Conservation (phyloP, 2,329 filamentous ascomycete species). For the Epichloe bromicola region DNA sequence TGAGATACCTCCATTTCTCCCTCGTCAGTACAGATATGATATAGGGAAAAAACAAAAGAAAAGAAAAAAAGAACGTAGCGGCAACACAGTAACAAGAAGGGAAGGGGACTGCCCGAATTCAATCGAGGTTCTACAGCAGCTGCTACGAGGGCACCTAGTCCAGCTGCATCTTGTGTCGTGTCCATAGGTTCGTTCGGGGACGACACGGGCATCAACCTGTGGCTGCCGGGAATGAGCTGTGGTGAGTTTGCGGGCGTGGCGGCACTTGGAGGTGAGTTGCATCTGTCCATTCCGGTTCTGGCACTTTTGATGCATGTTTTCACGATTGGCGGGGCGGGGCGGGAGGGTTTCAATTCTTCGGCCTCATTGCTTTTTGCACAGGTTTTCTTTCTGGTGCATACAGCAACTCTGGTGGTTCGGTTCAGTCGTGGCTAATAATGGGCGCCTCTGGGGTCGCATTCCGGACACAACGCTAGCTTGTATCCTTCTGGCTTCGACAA, state of each 20-base stretch:
- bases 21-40: background rate
- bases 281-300: no score
- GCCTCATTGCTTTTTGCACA: no score
- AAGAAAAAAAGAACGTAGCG: no score
- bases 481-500: slow-evolving; percentile 39
- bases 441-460: slow-evolving; percentile 41
- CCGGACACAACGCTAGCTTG: slow-evolving; percentile 47
- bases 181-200: slow-evolving; percentile 29
- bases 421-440: no score
- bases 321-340: no score
- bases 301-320: no score
- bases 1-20: background rate
- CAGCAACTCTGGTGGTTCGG: no score
- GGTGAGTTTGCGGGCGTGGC: slow-evolving; percentile 32
- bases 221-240: slow-evolving; percentile 35
- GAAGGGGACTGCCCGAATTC: no score
- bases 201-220: slow-evolving; percentile 32
- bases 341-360: background rate
- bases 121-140: slow-evolving; percentile 37
- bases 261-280: background rate
- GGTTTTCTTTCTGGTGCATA: no score
- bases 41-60: no score
- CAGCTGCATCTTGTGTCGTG: slow-evolving; percentile 33
- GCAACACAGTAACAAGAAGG: no score
- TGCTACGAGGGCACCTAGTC: slow-evolving; percentile 18